Evolutionary conservation across 495 filamentous ascomycete species (phyloP).

Genomic region (Xylaria acuta): DNA sequence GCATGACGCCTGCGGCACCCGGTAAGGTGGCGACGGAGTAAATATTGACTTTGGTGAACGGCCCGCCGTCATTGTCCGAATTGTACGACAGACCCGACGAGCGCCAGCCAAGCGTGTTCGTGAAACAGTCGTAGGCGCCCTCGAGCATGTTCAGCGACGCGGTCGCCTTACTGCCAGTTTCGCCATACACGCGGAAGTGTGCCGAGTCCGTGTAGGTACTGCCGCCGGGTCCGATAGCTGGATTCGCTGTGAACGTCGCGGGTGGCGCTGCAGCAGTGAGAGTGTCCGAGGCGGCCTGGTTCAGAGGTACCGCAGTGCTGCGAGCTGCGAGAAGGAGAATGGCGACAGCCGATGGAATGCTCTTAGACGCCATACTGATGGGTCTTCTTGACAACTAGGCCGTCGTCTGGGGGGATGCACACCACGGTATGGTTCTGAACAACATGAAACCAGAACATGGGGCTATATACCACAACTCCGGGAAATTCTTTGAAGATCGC

Average conservation of each 20-base stretch:
- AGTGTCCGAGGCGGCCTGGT: not conserved
- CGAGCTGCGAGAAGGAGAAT: not conserved
- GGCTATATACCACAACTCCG: constrained; percentile 10
- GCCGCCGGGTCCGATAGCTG: constrained; percentile 38
- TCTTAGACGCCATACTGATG: constrained; percentile 17
- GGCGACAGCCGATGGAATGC: constrained; percentile 1
- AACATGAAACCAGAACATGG: not conserved
- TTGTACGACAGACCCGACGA: constrained; percentile 43
- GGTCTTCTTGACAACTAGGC: not conserved
- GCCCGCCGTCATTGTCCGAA: constrained; percentile 34
- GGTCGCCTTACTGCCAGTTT: constrained; percentile 32
- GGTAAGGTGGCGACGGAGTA: constrained; percentile 41
- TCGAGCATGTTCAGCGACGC: constrained; percentile 41
- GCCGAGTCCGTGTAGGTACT: constrained; percentile 43
- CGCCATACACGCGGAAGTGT: constrained; percentile 48
- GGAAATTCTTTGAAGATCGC: constrained; percentile 1
- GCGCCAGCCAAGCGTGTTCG: constrained; percentile 44
- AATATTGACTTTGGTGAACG: constrained; percentile 47
- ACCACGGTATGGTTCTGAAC: not conserved
- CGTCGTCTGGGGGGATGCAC: not conserved
- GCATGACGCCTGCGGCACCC: constrained; percentile 44
- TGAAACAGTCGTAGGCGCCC: constrained; percentile 46
- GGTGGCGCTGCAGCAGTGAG: constrained; percentile 30
- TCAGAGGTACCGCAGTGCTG: not conserved
- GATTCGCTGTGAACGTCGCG: constrained; percentile 40